phyloP scores from a whole-genome alignment of 192 early-diverging fungal species.

The Mortierella claussenii region DNA sequence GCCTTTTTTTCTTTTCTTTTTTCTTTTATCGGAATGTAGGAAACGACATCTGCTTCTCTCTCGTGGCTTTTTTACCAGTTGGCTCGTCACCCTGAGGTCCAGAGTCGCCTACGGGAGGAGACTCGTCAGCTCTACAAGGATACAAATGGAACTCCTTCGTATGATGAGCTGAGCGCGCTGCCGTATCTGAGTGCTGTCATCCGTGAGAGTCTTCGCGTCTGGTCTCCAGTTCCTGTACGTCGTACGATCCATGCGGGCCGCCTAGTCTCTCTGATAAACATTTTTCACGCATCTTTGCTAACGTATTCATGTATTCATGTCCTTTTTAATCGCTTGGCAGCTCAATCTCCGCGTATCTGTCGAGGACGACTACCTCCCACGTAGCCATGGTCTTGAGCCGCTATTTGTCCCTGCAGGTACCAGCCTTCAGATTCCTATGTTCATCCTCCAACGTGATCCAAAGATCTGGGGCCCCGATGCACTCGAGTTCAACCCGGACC shows the following conservation, averaged over 20 bases:
- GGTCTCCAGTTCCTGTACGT: constrained; percentile 63
- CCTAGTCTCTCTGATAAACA: no score
- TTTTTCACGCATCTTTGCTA: background rate
- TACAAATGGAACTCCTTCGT: constrained; percentile 29
- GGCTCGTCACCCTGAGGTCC: constrained; percentile 47
- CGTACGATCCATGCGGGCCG: background rate
- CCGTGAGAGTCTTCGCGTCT: constrained; percentile 62
- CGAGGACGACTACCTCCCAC: constrained; percentile 46
- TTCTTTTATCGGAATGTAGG: constrained; percentile 8
- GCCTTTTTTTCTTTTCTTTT: background rate
- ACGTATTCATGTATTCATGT: background rate
- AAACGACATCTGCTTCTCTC: constrained; percentile 61
- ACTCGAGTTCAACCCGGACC: constrained; percentile 55
- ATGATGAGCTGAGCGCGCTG: constrained; percentile 58
- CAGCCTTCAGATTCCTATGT: constrained; percentile 54
- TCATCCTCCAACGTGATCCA: constrained; percentile 56
- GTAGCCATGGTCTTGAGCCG: constrained; percentile 51
- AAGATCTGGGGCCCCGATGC: constrained; percentile 52
- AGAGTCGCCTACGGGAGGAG: constrained; percentile 55
- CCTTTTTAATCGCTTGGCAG: constrained; percentile 4
- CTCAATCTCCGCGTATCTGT: constrained; percentile 43
- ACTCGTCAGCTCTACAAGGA: constrained; percentile 26
- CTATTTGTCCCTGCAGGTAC: constrained; percentile 36
- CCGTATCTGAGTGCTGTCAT: constrained; percentile 61
- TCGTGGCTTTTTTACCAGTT: constrained; percentile 62